Percentiles rank a stretch among this genome's conserved stretches.
Conservation (phyloP, 371 early-diverging fungal species). For the Syncephalastrum contaminatum region DNA sequence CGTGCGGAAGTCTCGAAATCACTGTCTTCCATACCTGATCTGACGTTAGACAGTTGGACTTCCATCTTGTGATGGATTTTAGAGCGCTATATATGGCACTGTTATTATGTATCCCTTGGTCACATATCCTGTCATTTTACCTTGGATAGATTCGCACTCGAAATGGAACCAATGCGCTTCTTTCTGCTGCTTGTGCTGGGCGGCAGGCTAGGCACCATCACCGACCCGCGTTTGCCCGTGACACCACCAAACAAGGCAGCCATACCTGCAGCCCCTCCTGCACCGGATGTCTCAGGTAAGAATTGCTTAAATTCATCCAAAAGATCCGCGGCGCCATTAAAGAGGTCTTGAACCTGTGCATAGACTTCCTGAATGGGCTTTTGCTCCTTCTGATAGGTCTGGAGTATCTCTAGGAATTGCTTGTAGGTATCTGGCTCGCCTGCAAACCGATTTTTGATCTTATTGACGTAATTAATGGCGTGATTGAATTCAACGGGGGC, state of each 20-base stretch:
- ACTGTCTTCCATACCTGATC: conserved; percentile 9
- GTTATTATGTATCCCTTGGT: neutral
- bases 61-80: conserved; percentile 11
- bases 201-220: conserved; percentile 12
- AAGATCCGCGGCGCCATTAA: conserved; percentile 79
- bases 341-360: conserved; percentile 79
- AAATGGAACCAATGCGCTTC: conserved; percentile 6
- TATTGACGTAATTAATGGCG: conserved; percentile 97
- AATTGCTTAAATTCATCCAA: conserved; percentile 95
- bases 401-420: conserved; percentile 89
- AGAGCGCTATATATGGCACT: conserved; percentile 1
- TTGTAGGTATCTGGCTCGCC: conserved; percentile 89
- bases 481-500: conserved; percentile 92
- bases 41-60: conserved; percentile 17
- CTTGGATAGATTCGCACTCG: conserved; percentile 10
- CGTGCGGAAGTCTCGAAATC: conserved; percentile 12
- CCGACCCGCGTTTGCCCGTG: conserved; percentile 10
- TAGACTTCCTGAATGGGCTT: conserved; percentile 89
- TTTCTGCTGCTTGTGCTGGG: conserved; percentile 1
- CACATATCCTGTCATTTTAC: neutral
- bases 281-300: conserved; percentile 65
- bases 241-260: conserved; percentile 16
- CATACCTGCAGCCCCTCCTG: conserved; percentile 10
- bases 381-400: conserved; percentile 89
- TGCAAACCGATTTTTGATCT: conserved; percentile 91